Evolutionary conservation across 2,329 filamentous ascomycete species (phyloP).

Genomic region (Cladosporium sp.): DNA sequence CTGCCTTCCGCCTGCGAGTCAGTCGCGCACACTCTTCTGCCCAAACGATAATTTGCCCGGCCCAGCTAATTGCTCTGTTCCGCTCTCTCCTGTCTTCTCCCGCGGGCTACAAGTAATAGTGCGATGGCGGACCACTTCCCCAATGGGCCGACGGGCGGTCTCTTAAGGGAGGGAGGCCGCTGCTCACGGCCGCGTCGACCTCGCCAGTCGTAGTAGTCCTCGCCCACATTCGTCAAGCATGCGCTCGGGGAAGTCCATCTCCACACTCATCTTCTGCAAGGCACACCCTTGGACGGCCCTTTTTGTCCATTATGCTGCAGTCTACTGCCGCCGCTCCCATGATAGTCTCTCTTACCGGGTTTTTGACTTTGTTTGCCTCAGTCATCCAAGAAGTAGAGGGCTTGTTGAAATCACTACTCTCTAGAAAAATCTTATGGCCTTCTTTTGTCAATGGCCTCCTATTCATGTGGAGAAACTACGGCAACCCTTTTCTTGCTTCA

Average conservation of each 20-base stretch:
- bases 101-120: constrained; percentile 6
- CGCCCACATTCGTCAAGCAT: constrained; percentile 6
- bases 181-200: background rate
- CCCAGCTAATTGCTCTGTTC: constrained; percentile 3
- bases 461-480: too few species aligned
- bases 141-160: background rate
- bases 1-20: constrained; percentile 6
- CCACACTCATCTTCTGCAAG: constrained; percentile 9
- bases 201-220: too few species aligned
- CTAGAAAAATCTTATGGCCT: too few species aligned
- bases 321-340: background rate
- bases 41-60: constrained; percentile 8
- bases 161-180: too few species aligned
- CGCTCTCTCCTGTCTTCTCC: background rate
- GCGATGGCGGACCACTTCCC: background rate
- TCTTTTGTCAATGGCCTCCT: too few species aligned
- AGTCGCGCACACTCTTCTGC: constrained; percentile 6
- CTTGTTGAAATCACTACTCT: too few species aligned
- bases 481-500: too few species aligned
- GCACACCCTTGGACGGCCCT: background rate
- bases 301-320: too few species aligned
- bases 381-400: background rate
- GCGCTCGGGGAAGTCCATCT: constrained; percentile 8
- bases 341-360: background rate
- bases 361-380: constrained; percentile 7